These are phyloP conservation scores for Penicillium sclerotiorum DNA, from an alignment of 2,329 filamentous ascomycete species.

Conservation along the genomic window DNA sequence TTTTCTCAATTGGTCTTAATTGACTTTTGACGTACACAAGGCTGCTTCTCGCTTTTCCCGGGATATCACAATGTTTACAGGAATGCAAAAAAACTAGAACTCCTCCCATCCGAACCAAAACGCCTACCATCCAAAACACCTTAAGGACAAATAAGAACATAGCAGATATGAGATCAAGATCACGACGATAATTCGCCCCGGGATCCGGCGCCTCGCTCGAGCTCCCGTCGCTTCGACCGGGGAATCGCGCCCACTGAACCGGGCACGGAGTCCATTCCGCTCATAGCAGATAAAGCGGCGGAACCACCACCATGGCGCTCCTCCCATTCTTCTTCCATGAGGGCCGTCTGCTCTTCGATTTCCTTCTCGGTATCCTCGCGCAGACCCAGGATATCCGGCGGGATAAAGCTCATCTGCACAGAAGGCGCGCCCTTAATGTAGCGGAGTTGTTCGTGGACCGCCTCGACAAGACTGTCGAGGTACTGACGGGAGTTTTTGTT, in stretches of 20 bases:
- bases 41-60: constrained; percentile 8
- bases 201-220: constrained; percentile 38
- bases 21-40: too few relatives aligned
- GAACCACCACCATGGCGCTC: constrained; percentile 39
- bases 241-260: constrained; percentile 27
- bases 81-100: constrained; percentile 6
- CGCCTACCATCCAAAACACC: constrained; percentile 4
- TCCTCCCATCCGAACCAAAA: constrained; percentile 3
- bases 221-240: constrained; percentile 32
- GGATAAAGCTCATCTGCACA: constrained; percentile 80
- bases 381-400: constrained; percentile 68
- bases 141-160: constrained; percentile 6
- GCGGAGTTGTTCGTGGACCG: constrained; percentile 80
- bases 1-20: constrained; percentile 5
- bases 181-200: constrained; percentile 42
- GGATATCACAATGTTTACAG: constrained; percentile 24
- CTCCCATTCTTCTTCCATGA: constrained; percentile 43
- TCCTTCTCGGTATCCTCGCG: constrained; percentile 53
- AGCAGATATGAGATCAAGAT: not conserved
- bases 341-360: constrained; percentile 46
- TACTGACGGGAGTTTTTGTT: constrained; percentile 81
- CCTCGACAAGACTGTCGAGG: constrained; percentile 72
- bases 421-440: constrained; percentile 85
- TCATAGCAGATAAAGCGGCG: constrained; percentile 9
- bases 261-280: constrained; percentile 7